These are phyloP conservation scores for Tolypocladium paradoxum DNA, from an alignment of 2,329 filamentous ascomycete species.

Conservation along the genomic window DNA sequence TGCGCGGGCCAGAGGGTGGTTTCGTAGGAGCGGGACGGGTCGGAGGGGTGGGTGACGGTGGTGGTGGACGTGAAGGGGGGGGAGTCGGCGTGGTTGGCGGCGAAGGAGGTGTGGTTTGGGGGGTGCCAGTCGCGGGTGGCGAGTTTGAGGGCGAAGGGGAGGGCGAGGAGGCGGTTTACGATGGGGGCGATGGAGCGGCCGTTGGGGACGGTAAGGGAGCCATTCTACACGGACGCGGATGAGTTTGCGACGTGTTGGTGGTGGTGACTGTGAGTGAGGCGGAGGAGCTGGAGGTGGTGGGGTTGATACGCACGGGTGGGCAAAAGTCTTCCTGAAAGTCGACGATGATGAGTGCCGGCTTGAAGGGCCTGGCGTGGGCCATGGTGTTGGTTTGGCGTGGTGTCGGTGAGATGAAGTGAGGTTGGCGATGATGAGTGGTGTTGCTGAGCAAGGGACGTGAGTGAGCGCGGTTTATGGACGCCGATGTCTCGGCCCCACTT, in stretches of 20 bases:
- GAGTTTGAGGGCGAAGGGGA: slow-evolving; percentile 63
- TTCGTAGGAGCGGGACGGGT: slow-evolving; percentile 50
- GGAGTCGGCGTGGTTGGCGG: slow-evolving; percentile 61
- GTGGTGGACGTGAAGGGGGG: slow-evolving; percentile 55
- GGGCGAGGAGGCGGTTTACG: slow-evolving; percentile 64
- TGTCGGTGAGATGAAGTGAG: neutral
- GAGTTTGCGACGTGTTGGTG: neutral
- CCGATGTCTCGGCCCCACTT: neutral
- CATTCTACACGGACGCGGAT: too few species aligned
- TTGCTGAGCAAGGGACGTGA: neutral
- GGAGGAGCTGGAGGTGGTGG: neutral
- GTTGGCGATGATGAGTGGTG: neutral
- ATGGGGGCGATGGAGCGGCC: slow-evolving; percentile 59
- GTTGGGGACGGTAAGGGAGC: slow-evolving; percentile 68
- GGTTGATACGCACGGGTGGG: slow-evolving; percentile 49
- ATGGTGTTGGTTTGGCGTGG: neutral
- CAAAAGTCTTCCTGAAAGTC: slow-evolving; percentile 96
- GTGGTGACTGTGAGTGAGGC: neutral
- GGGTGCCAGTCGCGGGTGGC: slow-evolving; percentile 95
- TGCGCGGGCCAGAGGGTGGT: slow-evolving; percentile 82
- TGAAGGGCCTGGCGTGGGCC: slow-evolving; percentile 19
- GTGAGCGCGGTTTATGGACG: neutral
- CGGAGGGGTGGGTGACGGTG: slow-evolving; percentile 55
- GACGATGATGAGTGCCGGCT: slow-evolving; percentile 56
- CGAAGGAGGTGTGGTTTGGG: slow-evolving; percentile 74